phyloP scores from a whole-genome alignment of 495 filamentous ascomycete species.

The Neurospora tetraspora region DNA sequence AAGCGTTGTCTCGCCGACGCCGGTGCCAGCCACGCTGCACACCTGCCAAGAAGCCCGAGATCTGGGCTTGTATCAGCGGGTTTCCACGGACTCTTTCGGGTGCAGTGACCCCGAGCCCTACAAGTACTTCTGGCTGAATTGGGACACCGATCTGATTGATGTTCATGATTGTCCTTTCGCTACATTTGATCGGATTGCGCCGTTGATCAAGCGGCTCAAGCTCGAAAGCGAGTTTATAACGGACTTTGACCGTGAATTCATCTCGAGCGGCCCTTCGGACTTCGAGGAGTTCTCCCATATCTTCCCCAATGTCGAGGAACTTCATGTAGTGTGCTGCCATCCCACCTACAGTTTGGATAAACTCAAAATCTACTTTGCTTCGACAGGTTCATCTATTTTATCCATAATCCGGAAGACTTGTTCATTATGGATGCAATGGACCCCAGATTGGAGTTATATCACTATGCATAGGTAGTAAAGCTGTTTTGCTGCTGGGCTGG shows the following conservation, averaged over 20 bases:
- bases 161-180: neutral
- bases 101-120: neutral
- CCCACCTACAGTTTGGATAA: too few species aligned
- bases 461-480: too few species aligned
- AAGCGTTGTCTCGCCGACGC: slow-evolving; percentile 7
- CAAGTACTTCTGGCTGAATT: neutral
- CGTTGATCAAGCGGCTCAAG: neutral
- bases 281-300: neutral
- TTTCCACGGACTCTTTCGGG: neutral
- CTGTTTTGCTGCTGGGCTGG: too few species aligned
- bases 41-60: slow-evolving; percentile 15
- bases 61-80: neutral
- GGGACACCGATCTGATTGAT: neutral
- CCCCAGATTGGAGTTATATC: neutral
- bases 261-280: too few species aligned
- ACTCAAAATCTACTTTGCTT: neutral
- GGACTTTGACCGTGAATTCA: neutral
- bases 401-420: neutral
- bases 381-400: neutral
- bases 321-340: neutral
- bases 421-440: neutral
- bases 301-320: neutral
- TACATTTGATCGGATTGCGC: neutral
- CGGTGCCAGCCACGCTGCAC: slow-evolving; percentile 13
- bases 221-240: neutral